These are phyloP conservation scores for Fusarium sp. DNA, from an alignment of 2,329 filamentous ascomycete species.

Conservation along the genomic window DNA sequence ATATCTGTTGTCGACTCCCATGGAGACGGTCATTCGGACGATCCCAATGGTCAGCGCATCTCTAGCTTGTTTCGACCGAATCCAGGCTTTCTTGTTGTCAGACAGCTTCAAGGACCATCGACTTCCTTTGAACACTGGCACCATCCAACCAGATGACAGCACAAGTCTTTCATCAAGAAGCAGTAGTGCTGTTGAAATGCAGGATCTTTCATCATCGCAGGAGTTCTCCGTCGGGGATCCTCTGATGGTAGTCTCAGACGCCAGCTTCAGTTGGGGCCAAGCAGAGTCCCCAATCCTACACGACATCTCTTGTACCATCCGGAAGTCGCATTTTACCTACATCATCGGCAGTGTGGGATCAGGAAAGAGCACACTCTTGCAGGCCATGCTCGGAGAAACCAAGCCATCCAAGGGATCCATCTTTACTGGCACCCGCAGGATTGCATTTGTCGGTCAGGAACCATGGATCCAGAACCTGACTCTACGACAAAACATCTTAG, in stretches of 20 bases:
- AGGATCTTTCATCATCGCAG: neutral
- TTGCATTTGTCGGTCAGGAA: slow-evolving; percentile 17
- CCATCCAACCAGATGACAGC: neutral
- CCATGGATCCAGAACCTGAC: slow-evolving; percentile 23
- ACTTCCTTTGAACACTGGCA: neutral
- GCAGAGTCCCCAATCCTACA: neutral
- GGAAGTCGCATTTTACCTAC: slow-evolving; percentile 18
- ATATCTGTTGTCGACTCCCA: slow-evolving; percentile 17
- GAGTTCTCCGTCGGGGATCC: neutral
- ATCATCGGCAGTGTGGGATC: slow-evolving; percentile 14
- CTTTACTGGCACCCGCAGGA: slow-evolving; percentile 3
- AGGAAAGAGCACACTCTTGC: slow-evolving; percentile 15
- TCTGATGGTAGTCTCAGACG: slow-evolving; percentile 10
- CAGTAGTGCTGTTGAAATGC: neutral
- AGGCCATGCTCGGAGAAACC: slow-evolving; percentile 17
- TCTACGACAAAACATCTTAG: slow-evolving; percentile 14
- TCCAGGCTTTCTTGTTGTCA: slow-evolving; percentile 9
- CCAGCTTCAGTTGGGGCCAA: slow-evolving; percentile 6
- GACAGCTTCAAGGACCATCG: slow-evolving; percentile 21
- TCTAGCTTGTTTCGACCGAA: slow-evolving; percentile 14
- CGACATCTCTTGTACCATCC: slow-evolving; percentile 5
- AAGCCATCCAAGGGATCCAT: slow-evolving; percentile 9
- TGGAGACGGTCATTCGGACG: slow-evolving; percentile 6
- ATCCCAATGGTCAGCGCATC: slow-evolving; percentile 14
- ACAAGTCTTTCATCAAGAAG: neutral